Evolutionary conservation across 208 protist species (phyloP).

Genomic region (Zelonia costaricensis): DNA sequence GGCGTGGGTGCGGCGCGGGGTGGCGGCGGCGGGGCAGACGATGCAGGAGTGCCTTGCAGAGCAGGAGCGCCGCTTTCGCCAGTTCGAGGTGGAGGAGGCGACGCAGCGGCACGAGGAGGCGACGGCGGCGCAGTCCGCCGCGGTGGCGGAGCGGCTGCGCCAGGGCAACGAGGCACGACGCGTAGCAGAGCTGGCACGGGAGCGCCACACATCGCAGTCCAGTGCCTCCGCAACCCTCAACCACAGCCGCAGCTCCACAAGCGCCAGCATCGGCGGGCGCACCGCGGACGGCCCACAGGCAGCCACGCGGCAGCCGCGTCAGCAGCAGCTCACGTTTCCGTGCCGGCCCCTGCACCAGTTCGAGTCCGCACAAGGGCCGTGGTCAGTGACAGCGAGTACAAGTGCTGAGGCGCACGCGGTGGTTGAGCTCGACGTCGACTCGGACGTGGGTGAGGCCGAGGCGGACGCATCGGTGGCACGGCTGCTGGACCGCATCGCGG

Average conservation of each 20-base stretch:
- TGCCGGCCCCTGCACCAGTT: neutral
- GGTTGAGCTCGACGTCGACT: slow-evolving; percentile 1
- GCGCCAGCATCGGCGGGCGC: neutral
- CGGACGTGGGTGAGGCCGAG: slow-evolving; percentile 5
- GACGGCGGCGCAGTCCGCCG: slow-evolving; percentile 11
- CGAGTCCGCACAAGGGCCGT: no score
- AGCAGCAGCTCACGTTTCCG: slow-evolving; percentile 19
- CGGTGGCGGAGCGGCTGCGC: slow-evolving; percentile 22
- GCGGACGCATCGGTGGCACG: neutral
- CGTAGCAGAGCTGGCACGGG: slow-evolving; percentile 7
- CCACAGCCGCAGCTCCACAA: neutral
- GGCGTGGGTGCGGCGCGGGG: slow-evolving; percentile 47
- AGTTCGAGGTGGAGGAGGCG: slow-evolving; percentile 68
- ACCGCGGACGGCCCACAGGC: neutral
- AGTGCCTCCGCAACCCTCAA: neutral
- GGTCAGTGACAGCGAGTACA: neutral
- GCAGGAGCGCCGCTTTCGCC: slow-evolving; percentile 52
- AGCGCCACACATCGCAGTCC: neutral
- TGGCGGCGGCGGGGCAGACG: slow-evolving; percentile 25
- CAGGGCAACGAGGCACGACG: slow-evolving; percentile 21
- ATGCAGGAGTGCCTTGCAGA: slow-evolving; percentile 46
- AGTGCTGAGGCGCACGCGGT: neutral
- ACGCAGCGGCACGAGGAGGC: slow-evolving; percentile 24
- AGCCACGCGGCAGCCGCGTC: neutral
- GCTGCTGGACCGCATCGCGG: neutral